Conservation (phyloP, 495 filamentous ascomycete species). For the Cercophora samala region DNA sequence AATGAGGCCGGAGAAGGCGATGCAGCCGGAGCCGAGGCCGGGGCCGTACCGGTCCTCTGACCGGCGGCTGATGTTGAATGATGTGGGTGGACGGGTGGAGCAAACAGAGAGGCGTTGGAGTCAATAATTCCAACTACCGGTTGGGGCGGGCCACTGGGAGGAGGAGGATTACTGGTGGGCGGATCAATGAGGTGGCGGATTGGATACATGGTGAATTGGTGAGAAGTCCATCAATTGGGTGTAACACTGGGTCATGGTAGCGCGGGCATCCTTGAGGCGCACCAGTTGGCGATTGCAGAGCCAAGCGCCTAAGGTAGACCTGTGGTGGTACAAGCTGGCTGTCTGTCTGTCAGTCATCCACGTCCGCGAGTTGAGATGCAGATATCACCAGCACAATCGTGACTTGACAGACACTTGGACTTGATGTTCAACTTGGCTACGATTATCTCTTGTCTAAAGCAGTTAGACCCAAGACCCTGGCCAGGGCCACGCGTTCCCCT, state of each 20-base stretch:
- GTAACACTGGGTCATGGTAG: background rate
- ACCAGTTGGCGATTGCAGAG: background rate
- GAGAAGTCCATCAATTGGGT: constrained; percentile 6
- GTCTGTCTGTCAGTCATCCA: background rate
- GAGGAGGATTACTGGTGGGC: background rate
- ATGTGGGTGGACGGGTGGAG: background rate
- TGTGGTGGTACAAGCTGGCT: constrained; percentile 5
- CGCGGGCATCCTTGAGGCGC: background rate
- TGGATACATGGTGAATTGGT: constrained; percentile 14
- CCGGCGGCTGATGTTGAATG: background rate
- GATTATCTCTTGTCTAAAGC: background rate
- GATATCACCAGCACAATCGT: background rate
- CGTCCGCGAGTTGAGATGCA: background rate
- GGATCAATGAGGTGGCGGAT: constrained; percentile 29
- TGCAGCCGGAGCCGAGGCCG: background rate
- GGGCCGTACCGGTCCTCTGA: background rate
- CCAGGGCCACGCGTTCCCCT: background rate
- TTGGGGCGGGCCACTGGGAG: background rate
- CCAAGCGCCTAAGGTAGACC: background rate
- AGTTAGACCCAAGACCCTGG: background rate
- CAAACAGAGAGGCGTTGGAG: background rate
- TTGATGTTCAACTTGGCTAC: background rate
- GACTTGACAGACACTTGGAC: background rate
- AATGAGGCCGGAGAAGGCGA: background rate
- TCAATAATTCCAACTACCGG: background rate